phyloP scores from a whole-genome alignment of 2,329 filamentous ascomycete species.

The Huntiella decipiens region DNA sequence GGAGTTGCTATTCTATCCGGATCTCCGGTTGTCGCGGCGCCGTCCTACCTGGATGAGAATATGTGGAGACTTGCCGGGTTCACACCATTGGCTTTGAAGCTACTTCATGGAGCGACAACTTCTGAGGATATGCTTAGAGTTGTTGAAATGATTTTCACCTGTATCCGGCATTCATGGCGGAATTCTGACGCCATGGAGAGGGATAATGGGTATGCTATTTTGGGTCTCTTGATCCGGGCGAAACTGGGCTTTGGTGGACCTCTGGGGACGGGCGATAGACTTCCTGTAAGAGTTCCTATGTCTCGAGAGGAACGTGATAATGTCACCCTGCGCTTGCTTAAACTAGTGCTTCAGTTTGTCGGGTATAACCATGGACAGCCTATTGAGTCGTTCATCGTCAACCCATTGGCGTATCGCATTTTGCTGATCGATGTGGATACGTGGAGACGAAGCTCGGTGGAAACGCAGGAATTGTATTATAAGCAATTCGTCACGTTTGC shows the following conservation, averaged over 20 bases:
- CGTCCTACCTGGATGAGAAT: slow-evolving; percentile 75
- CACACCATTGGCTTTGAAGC: slow-evolving; percentile 62
- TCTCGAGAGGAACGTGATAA: slow-evolving; percentile 34
- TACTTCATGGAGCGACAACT: slow-evolving; percentile 59
- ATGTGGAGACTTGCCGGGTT: slow-evolving; percentile 89
- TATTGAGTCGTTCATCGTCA: slow-evolving; percentile 81
- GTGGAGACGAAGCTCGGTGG: slow-evolving; percentile 62
- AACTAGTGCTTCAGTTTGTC: slow-evolving; percentile 64
- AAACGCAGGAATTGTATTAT: slow-evolving; percentile 79
- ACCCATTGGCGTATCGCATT: slow-evolving; percentile 83
- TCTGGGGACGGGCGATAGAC: background rate
- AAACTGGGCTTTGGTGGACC: slow-evolving; percentile 40
- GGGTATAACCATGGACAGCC: slow-evolving; percentile 69
- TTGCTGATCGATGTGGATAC: slow-evolving; percentile 83
- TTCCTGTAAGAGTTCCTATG: slow-evolving; percentile 20
- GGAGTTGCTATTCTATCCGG: slow-evolving; percentile 72
- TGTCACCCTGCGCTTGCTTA: slow-evolving; percentile 46
- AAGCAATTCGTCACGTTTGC: slow-evolving; percentile 79
- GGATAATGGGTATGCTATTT: slow-evolving; percentile 79
- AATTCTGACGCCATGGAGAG: slow-evolving; percentile 98
- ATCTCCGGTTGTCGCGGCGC: slow-evolving; percentile 60
- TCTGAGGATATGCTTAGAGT: slow-evolving; percentile 55
- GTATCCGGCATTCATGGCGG: slow-evolving; percentile 80
- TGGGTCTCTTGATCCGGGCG: slow-evolving; percentile 65
- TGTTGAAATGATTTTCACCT: slow-evolving; percentile 67